Percentiles rank a stretch among this genome's conserved stretches.
These are phyloP conservation scores for Aegilops speltoides DNA, from an alignment of 176 grass and related monocot genomes.

Conservation along the genomic window DNA sequence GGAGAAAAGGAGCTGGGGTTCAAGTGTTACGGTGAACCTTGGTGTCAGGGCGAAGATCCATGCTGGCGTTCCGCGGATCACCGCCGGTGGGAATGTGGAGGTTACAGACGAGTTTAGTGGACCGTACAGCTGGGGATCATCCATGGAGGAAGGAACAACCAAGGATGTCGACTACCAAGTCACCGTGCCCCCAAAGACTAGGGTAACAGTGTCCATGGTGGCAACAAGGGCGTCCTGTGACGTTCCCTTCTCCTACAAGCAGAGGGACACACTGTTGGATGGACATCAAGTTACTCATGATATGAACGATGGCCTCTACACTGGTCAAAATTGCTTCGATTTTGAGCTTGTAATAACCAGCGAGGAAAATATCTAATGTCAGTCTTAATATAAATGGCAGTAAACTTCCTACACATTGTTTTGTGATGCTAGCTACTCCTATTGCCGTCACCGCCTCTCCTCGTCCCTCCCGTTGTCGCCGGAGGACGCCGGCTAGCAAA, in stretches of 20 bases:
- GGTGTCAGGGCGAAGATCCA: not conserved
- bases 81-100: not conserved
- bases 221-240: not conserved
- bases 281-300: not conserved
- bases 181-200: not conserved
- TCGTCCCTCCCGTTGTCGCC: too few species aligned
- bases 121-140: not conserved
- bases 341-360: slow-evolving; percentile 19
- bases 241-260: slow-evolving; percentile 16
- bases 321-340: slow-evolving; percentile 15
- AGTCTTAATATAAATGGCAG: not conserved
- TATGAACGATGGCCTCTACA: slow-evolving; percentile 26
- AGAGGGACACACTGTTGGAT: not conserved
- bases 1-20: not conserved
- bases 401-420: too few species aligned
- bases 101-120: not conserved
- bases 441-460: too few species aligned
- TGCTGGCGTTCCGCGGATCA: not conserved
- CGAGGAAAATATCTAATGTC: not conserved
- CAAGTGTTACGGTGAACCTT: not conserved
- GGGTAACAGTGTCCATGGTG: not conserved
- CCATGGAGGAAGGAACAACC: not conserved
- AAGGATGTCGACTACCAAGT: not conserved
- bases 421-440: too few species aligned
- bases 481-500: too few species aligned